These are phyloP conservation scores for Pseudogymnoascus pannorum DNA, from an alignment of 2,329 filamentous ascomycete species.

Conservation along the genomic window DNA sequence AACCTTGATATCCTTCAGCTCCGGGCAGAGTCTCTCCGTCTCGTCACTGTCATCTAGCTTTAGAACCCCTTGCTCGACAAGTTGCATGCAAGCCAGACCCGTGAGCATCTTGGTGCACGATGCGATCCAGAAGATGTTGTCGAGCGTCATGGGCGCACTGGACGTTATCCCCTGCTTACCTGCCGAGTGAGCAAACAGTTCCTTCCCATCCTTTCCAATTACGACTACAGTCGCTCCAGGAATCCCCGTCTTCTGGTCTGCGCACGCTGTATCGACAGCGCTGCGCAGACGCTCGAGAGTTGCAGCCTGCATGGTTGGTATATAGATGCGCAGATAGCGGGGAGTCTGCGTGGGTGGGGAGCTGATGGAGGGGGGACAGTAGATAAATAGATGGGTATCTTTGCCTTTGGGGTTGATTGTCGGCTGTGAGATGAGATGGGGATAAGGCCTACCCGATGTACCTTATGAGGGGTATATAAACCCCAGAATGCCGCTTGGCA, in stretches of 20 bases:
- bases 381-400: no score
- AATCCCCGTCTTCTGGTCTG: conserved; percentile 34
- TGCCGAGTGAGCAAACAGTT: conserved; percentile 41
- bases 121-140: conserved; percentile 52
- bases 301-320: not conserved
- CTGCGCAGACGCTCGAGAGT: not conserved
- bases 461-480: not conserved
- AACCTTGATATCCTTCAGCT: conserved; percentile 42
- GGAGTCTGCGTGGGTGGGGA: not conserved
- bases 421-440: not conserved
- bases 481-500: not conserved
- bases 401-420: not conserved
- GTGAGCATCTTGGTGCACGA: conserved; percentile 49
- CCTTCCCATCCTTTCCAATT: conserved; percentile 40
- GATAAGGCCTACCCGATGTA: not conserved
- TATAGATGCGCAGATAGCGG: not conserved
- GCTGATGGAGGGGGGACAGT: not conserved
- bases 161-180: conserved; percentile 39
- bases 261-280: conserved; percentile 33
- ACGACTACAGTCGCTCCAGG: conserved; percentile 40
- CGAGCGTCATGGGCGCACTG: conserved; percentile 46
- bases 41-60: conserved; percentile 40
- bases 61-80: conserved; percentile 42
- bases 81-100: conserved; percentile 45
- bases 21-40: conserved; percentile 41